Base-by-base conservation (phyloP, 2,329 filamentous ascomycete species). In the Alternaria sp. region DNA sequence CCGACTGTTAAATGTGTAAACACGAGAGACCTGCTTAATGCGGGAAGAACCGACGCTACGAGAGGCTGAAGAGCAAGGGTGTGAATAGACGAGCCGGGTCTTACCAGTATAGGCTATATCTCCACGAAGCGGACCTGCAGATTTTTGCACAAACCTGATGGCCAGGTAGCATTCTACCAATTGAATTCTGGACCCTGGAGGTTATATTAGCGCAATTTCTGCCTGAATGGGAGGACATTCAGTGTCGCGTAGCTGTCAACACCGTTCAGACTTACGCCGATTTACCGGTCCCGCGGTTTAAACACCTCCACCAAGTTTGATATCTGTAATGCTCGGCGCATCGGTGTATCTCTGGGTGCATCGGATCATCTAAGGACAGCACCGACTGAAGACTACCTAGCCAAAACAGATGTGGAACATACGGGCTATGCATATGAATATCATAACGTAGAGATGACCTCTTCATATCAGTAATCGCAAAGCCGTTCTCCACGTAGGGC, bases 1-100 rank as follows among this genome's bases (percentile, higher is more conserved):
- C 36, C 36, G 36, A 6, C 1, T 17, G 1, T 17, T 40, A 17
- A 17, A 40, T 40, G 36, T 5, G 36, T 17, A 47, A n/a, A 47
- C 23, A 47, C 23, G 13, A 47, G 45, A 47, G 45, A 47, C 23
- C 45, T 47, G 45, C 45, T 25, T 47, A n/a, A 26, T 47, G 23
- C 13, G 19, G 8, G 45, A 47, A 26, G 23, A 47, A 26, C 23
- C 9, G 19, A 47, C 23, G 23, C 21, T 47, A 17, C 8, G 15
- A 10, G 7, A 12, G 10, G 45, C 21, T 47, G 19, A 47, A 47
- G 45, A 26, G 45, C 23, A 47, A 47, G 45, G 45, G 2, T 26
- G 45, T 17, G 8, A n/a, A 25, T 12, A 47, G 2, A n/a, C 13
- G 19, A 47, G 45, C 13, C 13, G 13, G 3, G 45, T 26, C 3